Evolutionary conservation across 169 alveolate species (phyloP).

Genomic region (Neospora caninum): DNA sequence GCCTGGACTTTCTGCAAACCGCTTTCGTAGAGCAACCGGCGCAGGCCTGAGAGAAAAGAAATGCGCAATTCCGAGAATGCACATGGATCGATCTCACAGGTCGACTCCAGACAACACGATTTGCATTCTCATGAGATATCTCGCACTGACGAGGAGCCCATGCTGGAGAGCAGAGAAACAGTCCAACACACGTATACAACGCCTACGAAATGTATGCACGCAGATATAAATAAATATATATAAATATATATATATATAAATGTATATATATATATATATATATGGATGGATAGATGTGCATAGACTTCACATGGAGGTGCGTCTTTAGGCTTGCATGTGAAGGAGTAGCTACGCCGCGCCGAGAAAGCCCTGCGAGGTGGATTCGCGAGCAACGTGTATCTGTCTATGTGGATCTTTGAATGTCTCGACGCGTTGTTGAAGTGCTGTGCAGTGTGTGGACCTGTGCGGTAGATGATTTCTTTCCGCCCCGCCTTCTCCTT

Average conservation of each 20-base stretch:
- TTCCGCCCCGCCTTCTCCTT: background rate
- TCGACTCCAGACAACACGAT: too few relatives aligned
- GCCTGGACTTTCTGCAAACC: constrained; percentile 17
- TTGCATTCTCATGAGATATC: too few relatives aligned
- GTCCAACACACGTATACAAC: too few relatives aligned
- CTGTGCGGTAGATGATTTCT: background rate
- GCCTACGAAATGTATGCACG: too few relatives aligned
- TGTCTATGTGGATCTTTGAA: background rate
- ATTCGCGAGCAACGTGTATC: background rate
- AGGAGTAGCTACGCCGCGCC: too few relatives aligned
- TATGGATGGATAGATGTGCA: background rate
- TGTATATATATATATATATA: background rate
- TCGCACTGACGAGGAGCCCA: too few relatives aligned
- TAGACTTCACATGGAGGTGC: too few relatives aligned
- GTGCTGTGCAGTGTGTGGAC: background rate
- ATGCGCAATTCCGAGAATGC: too few relatives aligned
- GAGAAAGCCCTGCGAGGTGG: too few relatives aligned
- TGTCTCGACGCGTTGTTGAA: background rate
- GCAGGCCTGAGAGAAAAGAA: background rate
- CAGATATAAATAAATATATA: background rate
- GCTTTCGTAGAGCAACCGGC: constrained; percentile 4
- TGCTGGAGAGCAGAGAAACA: too few relatives aligned
- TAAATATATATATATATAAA: background rate
- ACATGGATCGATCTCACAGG: too few relatives aligned
- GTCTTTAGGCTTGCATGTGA: too few relatives aligned